phyloP scores from a whole-genome alignment of 768 basidiomycete genomes.

The Hypholoma sublateritium region DNA sequence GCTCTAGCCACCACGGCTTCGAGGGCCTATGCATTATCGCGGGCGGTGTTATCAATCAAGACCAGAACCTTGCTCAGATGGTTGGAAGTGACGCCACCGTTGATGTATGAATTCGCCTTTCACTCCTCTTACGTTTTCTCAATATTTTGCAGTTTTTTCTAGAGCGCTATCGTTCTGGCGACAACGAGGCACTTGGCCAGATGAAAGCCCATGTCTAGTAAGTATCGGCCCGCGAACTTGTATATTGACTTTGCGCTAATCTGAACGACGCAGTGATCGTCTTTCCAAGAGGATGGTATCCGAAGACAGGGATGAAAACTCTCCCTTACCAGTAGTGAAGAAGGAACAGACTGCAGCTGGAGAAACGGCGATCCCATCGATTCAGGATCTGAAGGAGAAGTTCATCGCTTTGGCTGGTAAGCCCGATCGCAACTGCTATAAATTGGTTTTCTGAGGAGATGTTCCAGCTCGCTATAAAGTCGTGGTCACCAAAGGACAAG shows the following conservation, averaged over 20 bases:
- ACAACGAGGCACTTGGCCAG: not conserved
- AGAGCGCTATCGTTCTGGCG: not conserved
- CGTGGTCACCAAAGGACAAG: not conserved
- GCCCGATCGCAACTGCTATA: not conserved
- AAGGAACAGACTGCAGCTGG: too few relatives aligned
- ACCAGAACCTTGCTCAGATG: not conserved
- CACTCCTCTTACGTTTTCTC: not conserved
- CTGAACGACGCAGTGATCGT: not conserved
- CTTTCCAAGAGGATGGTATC: not conserved
- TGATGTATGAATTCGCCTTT: not conserved
- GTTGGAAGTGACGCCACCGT: not conserved
- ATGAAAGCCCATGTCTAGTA: slow-evolving; percentile 8
- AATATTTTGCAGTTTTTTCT: slow-evolving; percentile 1
- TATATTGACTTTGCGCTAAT: not conserved
- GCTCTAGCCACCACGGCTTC: slow-evolving; percentile 1
- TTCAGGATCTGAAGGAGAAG: not conserved
- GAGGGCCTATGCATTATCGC: slow-evolving; percentile 3
- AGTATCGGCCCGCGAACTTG: not conserved
- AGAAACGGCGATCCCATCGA: too few relatives aligned
- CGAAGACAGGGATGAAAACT: not conserved
- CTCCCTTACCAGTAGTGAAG: too few relatives aligned
- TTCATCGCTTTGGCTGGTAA: not conserved
- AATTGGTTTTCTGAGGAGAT: not conserved
- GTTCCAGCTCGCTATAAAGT: not conserved
- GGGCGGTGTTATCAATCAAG: slow-evolving; percentile 7